phyloP scores from a whole-genome alignment of 441 rosid genomes.

The Pelargonium australe region DNA sequence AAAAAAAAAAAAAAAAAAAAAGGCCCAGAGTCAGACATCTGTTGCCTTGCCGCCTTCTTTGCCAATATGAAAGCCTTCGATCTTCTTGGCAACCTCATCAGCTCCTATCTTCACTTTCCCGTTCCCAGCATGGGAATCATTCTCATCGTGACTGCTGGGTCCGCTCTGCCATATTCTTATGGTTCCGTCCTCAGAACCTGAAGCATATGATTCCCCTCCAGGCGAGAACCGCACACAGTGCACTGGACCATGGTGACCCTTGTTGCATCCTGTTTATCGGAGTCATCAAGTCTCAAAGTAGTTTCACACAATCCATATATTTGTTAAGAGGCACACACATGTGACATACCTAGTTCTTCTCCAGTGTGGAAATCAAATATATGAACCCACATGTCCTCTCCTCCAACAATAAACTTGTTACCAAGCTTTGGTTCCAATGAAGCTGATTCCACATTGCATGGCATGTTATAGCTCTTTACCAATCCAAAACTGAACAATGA shows the following conservation, averaged over 20 bases:
- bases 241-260: conserved; percentile 98
- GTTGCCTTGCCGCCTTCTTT: conserved; percentile 43
- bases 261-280: conserved; percentile 43
- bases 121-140: conserved; percentile 29
- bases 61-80: conserved; percentile 51
- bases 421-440: conserved; percentile 88
- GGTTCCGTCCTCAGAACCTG: conserved; percentile 97
- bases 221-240: conserved; percentile 90
- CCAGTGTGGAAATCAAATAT: conserved; percentile 86
- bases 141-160: conserved; percentile 45
- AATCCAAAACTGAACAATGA: conserved; percentile 22
- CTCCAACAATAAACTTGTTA: conserved; percentile 81
- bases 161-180: conserved; percentile 89
- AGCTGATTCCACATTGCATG: conserved; percentile 77
- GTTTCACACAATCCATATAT: not conserved
- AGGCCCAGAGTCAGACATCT: conserved; percentile 17
- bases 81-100: conserved; percentile 59
- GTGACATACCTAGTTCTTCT: conserved; percentile 66
- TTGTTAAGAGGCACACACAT: too few relatives aligned
- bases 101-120: conserved; percentile 56
- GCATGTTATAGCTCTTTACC: conserved; percentile 30
- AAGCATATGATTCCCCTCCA: conserved; percentile 89
- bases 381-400: conserved; percentile 65
- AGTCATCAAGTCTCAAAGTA: not conserved
- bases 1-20: too few relatives aligned